phyloP scores from a whole-genome alignment of 2,329 filamentous ascomycete genomes.

The Trichophaea hybrida region DNA sequence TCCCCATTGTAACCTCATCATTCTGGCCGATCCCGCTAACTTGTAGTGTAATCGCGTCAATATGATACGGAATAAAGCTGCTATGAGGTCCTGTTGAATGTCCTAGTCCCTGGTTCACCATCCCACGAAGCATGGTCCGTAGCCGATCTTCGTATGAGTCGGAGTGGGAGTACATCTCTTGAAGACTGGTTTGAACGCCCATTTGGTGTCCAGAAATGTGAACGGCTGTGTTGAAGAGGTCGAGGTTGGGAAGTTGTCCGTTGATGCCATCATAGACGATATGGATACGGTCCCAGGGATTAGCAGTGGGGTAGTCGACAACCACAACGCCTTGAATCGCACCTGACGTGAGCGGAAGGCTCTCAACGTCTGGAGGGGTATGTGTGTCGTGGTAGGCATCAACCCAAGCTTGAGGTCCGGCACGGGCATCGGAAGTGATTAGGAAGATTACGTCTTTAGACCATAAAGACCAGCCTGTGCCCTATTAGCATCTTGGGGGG shows the following conservation, averaged over 20 bases:
- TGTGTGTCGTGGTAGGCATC: slow-evolving; percentile 94
- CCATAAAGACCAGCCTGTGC: slow-evolving; percentile 82
- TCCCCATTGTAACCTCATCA: slow-evolving; percentile 90
- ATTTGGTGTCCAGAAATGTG: slow-evolving; percentile 81
- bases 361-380: slow-evolving; percentile 51
- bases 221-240: slow-evolving; percentile 87
- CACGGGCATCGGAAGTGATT: slow-evolving; percentile 73
- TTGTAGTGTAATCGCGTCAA: slow-evolving; percentile 87
- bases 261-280: slow-evolving; percentile 93
- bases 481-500: slow-evolving; percentile 26
- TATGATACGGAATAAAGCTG: slow-evolving; percentile 92
- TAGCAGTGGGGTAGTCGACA: slow-evolving; percentile 80
- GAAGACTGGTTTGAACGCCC: slow-evolving; percentile 69
- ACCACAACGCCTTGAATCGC: slow-evolving; percentile 83
- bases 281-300: slow-evolving; percentile 74
- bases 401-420: slow-evolving; percentile 90
- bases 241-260: slow-evolving; percentile 85
- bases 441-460: slow-evolving; percentile 96
- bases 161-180: slow-evolving; percentile 67
- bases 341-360: slow-evolving; percentile 78
- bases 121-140: slow-evolving; percentile 76
- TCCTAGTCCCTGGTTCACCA: slow-evolving; percentile 81
- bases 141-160: slow-evolving; percentile 70
- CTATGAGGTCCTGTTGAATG: slow-evolving; percentile 84
- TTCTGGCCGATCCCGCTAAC: slow-evolving; percentile 87